These are phyloP conservation scores for Trichoderma reesei DNA, from an alignment of 495 filamentous ascomycete species.

Conservation along the genomic window DNA sequence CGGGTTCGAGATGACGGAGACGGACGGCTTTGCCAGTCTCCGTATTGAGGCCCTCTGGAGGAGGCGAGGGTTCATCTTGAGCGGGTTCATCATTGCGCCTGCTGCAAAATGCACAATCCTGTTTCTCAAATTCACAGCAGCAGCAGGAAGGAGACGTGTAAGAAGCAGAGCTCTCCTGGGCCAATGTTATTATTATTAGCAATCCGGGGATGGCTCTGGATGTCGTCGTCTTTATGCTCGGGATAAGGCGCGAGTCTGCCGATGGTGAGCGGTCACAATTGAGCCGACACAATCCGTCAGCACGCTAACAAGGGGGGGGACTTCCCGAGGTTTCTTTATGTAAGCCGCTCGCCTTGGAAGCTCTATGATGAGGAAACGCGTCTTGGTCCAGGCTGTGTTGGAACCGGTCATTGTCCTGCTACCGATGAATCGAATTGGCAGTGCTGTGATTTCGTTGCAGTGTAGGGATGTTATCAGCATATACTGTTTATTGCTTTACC, in stretches of 20 bases:
- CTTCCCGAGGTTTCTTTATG: too few species aligned
- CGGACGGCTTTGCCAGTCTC: neutral
- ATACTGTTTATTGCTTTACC: too few species aligned
- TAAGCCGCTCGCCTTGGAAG: too few species aligned
- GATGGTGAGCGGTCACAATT: slow-evolving; percentile 7
- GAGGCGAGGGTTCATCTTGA: neutral
- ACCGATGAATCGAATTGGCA: too few species aligned
- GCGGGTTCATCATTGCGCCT: neutral
- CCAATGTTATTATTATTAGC: neutral
- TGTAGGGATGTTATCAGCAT: too few species aligned
- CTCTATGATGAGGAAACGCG: too few species aligned
- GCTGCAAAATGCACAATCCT: neutral
- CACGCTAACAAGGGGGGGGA: neutral
- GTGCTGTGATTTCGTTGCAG: too few species aligned
- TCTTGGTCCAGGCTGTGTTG: too few species aligned
- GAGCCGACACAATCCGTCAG: neutral
- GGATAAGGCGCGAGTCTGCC: neutral
- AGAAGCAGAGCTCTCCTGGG: too few species aligned
- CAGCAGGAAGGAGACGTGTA: too few species aligned
- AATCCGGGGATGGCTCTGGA: neutral
- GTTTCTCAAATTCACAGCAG: too few species aligned
- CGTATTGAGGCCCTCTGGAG: neutral
- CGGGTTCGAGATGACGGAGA: neutral
- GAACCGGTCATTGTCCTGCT: too few species aligned
- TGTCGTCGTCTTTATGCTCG: neutral